phyloP scores from a whole-genome alignment of 2,329 filamentous ascomycete species.

The Fusarium sp. region DNA sequence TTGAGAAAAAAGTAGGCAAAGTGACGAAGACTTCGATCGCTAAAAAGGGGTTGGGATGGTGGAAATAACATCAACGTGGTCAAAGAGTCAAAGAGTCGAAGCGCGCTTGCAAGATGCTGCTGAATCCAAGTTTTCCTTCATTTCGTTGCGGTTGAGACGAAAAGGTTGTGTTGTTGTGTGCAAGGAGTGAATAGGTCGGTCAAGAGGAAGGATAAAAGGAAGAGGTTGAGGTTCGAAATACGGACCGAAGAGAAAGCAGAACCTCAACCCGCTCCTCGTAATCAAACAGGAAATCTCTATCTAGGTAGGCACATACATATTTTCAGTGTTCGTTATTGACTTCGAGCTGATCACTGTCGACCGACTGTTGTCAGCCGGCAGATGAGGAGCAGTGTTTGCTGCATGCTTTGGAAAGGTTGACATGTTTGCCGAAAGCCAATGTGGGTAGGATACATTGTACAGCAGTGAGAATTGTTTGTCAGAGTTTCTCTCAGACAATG shows the following conservation, averaged over 20 bases:
- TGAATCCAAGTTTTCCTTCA: neutral
- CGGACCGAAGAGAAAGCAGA: neutral
- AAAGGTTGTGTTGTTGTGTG: neutral
- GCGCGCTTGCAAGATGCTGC: neutral
- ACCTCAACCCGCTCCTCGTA: too few species aligned
- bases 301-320: too few species aligned
- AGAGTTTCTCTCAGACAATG: neutral
- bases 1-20: constrained; percentile 18
- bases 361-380: constrained; percentile 3
- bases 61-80: neutral
- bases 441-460: neutral
- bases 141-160: neutral
- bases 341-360: neutral
- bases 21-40: neutral
- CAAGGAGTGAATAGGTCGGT: neutral
- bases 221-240: neutral
- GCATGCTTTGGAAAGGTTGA: neutral
- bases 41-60: neutral
- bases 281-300: neutral
- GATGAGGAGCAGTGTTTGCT: neutral
- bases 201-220: constrained; percentile 5
- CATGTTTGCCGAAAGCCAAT: neutral
- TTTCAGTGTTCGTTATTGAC: neutral
- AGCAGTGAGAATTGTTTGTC: too few species aligned
- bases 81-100: too few species aligned